Conservation (phyloP, 2,329 filamentous ascomycete species). For the Pestalotiopsis sp. region DNA sequence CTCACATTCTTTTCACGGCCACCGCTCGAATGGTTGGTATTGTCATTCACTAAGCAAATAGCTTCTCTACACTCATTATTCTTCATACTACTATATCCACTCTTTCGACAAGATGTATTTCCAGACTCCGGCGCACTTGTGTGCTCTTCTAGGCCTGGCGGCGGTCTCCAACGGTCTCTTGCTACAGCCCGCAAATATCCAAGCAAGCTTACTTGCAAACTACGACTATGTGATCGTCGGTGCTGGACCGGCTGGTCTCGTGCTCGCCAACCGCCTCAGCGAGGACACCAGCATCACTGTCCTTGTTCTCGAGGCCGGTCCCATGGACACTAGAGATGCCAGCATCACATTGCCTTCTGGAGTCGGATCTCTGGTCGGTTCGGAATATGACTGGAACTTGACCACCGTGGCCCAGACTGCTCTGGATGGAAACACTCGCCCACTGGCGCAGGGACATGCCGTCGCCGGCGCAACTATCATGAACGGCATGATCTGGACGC, state of each 20-base stretch:
- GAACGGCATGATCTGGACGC: constrained; percentile 40
- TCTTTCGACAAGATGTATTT: background rate
- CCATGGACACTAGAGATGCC: background rate
- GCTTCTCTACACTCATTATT: background rate
- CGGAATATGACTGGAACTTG: constrained; percentile 25
- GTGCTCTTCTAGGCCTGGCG: background rate
- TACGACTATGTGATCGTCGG: constrained; percentile 23
- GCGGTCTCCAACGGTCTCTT: constrained; percentile 7
- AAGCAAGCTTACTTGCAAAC: background rate
- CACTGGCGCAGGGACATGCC: constrained; percentile 33
- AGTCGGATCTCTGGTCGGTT: background rate
- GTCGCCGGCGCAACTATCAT: constrained; percentile 37
- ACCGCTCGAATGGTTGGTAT: background rate
- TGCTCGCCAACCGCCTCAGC: constrained; percentile 21
- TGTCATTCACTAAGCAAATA: background rate
- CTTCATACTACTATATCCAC: background rate
- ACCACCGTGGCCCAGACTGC: constrained; percentile 26
- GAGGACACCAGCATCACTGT: constrained; percentile 14
- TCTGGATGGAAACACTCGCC: constrained; percentile 32
- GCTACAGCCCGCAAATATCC: constrained; percentile 1
- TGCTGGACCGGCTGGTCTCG: constrained; percentile 20
- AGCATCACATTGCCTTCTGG: background rate
- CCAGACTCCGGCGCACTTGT: background rate
- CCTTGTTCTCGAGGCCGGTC: constrained; percentile 9
- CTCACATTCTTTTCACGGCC: background rate